A percentile compares a stretch with the other conserved stretches of the same genome.
Conservation (phyloP, 352 stramenopile genomes). For the Stramenopiles sp. region DNA sequence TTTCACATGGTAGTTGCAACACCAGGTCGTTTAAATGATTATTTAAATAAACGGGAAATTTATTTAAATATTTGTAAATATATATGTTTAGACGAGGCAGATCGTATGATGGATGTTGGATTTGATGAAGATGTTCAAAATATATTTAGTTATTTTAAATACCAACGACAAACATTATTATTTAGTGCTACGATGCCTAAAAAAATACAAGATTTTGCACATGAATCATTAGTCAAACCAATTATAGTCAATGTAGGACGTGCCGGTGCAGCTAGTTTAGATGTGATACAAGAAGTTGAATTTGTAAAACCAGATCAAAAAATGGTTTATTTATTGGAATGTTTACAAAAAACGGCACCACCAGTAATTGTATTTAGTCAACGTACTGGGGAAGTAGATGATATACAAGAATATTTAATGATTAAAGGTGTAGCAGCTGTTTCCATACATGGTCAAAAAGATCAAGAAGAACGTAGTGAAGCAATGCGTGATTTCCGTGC, state of each 20-base stretch:
- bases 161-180: constrained; percentile 89
- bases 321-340: constrained; percentile 95
- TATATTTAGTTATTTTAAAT: constrained; percentile 93
- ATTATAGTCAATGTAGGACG: constrained; percentile 95
- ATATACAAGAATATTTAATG: constrained; percentile 96
- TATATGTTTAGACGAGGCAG: constrained; percentile 93
- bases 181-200: constrained; percentile 97
- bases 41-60: constrained; percentile 80
- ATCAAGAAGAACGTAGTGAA: constrained; percentile 89
- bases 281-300: constrained; percentile 98
- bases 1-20: constrained; percentile 92
- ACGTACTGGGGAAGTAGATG: constrained; percentile 85
- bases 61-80: constrained; percentile 77
- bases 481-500: constrained; percentile 83
- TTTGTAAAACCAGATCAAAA: constrained; percentile 97
- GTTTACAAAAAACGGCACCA: constrained; percentile 92
- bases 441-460: constrained; percentile 92
- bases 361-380: constrained; percentile 95
- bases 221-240: constrained; percentile 66
- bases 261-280: constrained; percentile 87
- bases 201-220: constrained; percentile 96
- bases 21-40: constrained; percentile 81
- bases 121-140: constrained; percentile 71
- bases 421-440: constrained; percentile 82
- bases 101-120: constrained; percentile 90